Evolutionary conservation across 148 eudicot genomes (phyloP), one percentile per base, ranked within the genome.

Genomic region (Gaultheria prostrata): DNA sequence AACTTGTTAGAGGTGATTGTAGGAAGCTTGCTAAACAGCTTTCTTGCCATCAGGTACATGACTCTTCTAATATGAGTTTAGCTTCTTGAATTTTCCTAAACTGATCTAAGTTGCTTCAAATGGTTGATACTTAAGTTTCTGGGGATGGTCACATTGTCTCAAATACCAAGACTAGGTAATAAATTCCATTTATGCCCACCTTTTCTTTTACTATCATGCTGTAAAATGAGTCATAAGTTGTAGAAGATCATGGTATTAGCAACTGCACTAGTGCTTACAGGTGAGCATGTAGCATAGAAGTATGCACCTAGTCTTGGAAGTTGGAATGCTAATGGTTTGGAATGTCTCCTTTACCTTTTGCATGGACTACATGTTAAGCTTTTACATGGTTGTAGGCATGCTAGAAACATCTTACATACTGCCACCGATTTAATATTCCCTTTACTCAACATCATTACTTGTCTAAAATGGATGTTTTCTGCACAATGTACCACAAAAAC

Each of bases 31-130:
- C 98, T 2, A 92, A 93, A 87, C 82, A 86, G 82, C 95, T 96
- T 85, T 96, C 98, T 53, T 96, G 98, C 86, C 93, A 91, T 89
- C 98, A 96, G 98, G 98, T 96, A 13, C 35, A 84, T 63, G 69
- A 30, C 28, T 17, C 21, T 32, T 26, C 33, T 80, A 59, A 21
- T 17, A 20, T 10, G 78, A 21, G 73, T 69, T 48, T 49, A n/a
- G 26, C 46, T 69, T 67, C 48, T 50, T 3, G 28, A 18, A 35
- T 21, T 43, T 39, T 51, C n/a, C 14, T 53, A 45, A 26, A 49
- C 54, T 24, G 54, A 45, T 24, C 18, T 46, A 46, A 46, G 26
- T 46, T 46, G 33, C 32, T n/a, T 32, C 54, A 49, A 75, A n/a
- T n/a, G 78, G 32, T 32, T 75, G 32, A 28, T 46, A 6, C 46